Percentiles rank a stretch among this genome's conserved stretches.
These are phyloP conservation scores for Papiliotrema terrestris DNA, from an alignment of 1,284 basidiomycete genomes.

Conservation along the genomic window DNA sequence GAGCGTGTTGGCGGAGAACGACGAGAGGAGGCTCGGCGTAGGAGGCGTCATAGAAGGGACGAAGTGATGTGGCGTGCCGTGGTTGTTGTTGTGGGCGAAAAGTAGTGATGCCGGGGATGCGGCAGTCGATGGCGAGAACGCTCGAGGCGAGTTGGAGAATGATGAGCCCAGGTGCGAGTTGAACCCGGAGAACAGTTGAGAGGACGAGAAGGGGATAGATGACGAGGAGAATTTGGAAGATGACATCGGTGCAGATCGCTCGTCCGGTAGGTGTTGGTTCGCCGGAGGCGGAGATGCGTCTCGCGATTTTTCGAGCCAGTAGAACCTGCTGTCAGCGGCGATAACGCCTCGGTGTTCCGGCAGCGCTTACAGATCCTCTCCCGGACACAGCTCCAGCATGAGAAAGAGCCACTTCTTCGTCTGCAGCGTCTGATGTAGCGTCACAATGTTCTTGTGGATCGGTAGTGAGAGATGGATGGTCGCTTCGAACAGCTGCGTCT, in stretches of 20 bases:
- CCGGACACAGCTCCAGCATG: slow-evolving; percentile 88
- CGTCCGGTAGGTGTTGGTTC: slow-evolving; percentile 51
- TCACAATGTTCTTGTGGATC: slow-evolving; percentile 90
- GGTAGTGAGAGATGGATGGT: slow-evolving; percentile 92
- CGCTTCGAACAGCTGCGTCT: slow-evolving; percentile 86
- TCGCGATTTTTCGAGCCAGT: slow-evolving; percentile 90
- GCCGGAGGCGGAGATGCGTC: slow-evolving; percentile 67
- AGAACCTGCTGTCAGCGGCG: slow-evolving; percentile 57
- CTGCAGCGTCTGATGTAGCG: slow-evolving; percentile 84
- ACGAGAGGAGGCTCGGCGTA: slow-evolving; percentile 88
- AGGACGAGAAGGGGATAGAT: slow-evolving; percentile 47
- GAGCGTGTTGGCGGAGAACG: slow-evolving; percentile 73
- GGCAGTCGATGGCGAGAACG: slow-evolving; percentile 27
- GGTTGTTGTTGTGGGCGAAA: slow-evolving; percentile 42
- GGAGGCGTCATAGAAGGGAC: slow-evolving; percentile 68
- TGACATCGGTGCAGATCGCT: slow-evolving; percentile 33
- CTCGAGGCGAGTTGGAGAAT: slow-evolving; percentile 34
- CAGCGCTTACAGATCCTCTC: slow-evolving; percentile 68
- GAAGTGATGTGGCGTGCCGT: slow-evolving; percentile 12
- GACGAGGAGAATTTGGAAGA: slow-evolving; percentile 48
- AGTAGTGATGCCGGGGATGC: slow-evolving; percentile 40
- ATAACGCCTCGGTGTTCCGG: too few species aligned
- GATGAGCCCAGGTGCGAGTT: slow-evolving; percentile 25
- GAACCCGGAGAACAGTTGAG: slow-evolving; percentile 39
- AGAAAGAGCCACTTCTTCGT: slow-evolving; percentile 75